Evolutionary conservation across 169 alveolate species (phyloP).

Genomic region (Plasmodium sp.): DNA sequence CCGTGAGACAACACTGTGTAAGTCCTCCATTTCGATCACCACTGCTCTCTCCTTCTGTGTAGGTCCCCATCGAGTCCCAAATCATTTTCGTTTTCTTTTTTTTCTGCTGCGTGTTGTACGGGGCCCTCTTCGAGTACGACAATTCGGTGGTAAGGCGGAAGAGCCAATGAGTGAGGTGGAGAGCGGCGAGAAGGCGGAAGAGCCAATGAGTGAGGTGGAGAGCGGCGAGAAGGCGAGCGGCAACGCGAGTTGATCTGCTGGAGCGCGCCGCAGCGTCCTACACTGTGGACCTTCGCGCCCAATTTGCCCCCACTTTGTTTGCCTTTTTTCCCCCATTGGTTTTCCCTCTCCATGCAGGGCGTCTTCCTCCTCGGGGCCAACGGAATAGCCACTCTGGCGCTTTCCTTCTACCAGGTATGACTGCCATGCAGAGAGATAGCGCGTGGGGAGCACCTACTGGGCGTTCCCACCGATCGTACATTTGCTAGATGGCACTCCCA

Average conservation of each 20-base stretch:
- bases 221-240: neutral
- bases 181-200: too few species aligned
- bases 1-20: neutral
- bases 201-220: neutral
- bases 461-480: neutral
- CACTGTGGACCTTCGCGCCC: neutral
- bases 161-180: neutral
- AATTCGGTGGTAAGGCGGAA: conserved; percentile 17
- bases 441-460: neutral
- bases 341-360: neutral
- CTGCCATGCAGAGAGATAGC: neutral
- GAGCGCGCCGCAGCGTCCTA: neutral
- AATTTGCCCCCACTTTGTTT: neutral
- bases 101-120: conserved; percentile 6
- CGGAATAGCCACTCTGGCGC: conserved; percentile 11
- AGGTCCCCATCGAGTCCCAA: conserved; percentile 18
- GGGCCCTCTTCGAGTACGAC: conserved; percentile 16
- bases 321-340: neutral
- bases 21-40: neutral
- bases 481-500: neutral
- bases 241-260: neutral
- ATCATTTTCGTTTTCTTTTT: conserved; percentile 21
- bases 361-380: conserved; percentile 7
- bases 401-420: conserved; percentile 7
- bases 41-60: neutral